phyloP scores from a whole-genome alignment of 1,139 yeast species.

The Scheffersomyces lignicola region DNA sequence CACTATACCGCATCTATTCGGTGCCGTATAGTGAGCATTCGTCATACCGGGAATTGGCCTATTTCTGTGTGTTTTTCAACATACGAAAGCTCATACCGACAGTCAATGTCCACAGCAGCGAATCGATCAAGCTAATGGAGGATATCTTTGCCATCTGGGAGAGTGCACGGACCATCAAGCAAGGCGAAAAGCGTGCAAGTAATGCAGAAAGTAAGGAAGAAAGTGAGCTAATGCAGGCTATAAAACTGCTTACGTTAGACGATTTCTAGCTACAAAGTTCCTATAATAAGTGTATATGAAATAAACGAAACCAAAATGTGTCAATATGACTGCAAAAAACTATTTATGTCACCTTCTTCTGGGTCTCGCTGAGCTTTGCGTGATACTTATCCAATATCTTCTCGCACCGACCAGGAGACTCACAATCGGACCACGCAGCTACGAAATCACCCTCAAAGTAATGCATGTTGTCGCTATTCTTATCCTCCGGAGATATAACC shows the following conservation, averaged over 20 bases:
- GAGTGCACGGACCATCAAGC: constrained; percentile 15
- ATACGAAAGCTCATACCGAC: constrained; percentile 71
- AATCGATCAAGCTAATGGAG: constrained; percentile 38
- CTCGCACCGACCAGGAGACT: constrained; percentile 49
- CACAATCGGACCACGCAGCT: constrained; percentile 60
- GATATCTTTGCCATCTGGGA: constrained; percentile 52
- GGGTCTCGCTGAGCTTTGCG: constrained; percentile 13
- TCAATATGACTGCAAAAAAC: not conserved
- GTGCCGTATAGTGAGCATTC: constrained; percentile 95
- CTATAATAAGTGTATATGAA: no score
- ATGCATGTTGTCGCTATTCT: constrained; percentile 36
- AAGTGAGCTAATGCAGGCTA: no score
- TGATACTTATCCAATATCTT: constrained; percentile 42
- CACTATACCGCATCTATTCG: constrained; percentile 48
- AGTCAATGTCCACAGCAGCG: constrained; percentile 55
- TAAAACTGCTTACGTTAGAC: no score
- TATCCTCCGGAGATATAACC: constrained; percentile 7
- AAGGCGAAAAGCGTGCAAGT: no score
- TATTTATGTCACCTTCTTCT: constrained; percentile 3
- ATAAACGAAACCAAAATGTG: not conserved
- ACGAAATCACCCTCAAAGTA: constrained; percentile 66
- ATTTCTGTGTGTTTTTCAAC: constrained; percentile 56
- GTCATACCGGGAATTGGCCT: constrained; percentile 74
- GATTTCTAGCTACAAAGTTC: no score
- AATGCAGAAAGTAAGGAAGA: no score